These are phyloP conservation scores for Alternaria ventricosa DNA, from an alignment of 2,329 filamentous ascomycete species.

Conservation along the genomic window DNA sequence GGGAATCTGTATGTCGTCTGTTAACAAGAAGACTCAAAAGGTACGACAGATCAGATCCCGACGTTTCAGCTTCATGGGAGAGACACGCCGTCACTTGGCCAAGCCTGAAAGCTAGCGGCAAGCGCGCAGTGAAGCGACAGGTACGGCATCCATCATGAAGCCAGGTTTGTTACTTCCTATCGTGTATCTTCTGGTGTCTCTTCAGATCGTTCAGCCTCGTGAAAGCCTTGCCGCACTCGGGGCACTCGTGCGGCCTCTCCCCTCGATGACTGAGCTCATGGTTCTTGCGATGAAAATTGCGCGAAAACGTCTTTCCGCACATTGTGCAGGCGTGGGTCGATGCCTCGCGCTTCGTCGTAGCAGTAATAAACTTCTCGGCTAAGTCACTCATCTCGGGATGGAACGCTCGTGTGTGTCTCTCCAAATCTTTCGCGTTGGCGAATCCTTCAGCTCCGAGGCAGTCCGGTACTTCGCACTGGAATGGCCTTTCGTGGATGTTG, in stretches of 20 bases:
- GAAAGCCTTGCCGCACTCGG: constrained; percentile 38
- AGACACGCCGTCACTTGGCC: too few species aligned
- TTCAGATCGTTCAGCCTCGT: constrained; percentile 30
- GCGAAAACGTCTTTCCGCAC: constrained; percentile 50
- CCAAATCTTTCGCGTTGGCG: constrained; percentile 47
- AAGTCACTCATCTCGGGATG: constrained; percentile 37
- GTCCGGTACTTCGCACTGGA: constrained; percentile 48
- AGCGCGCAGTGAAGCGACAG: too few species aligned
- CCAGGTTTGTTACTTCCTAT: constrained; percentile 10
- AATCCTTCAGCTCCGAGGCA: constrained; percentile 52
- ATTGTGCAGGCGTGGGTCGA: constrained; percentile 40
- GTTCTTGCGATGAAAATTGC: constrained; percentile 44
- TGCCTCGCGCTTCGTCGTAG: constrained; percentile 18
- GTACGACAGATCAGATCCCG: too few species aligned
- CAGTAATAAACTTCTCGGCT: constrained; percentile 24
- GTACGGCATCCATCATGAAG: too few species aligned
- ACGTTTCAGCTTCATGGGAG: too few species aligned
- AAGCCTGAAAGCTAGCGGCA: too few species aligned
- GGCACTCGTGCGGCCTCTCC: constrained; percentile 21
- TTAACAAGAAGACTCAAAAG: too few species aligned
- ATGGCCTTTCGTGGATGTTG: constrained; percentile 31
- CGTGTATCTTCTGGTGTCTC: constrained; percentile 35
- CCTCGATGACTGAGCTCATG: constrained; percentile 51
- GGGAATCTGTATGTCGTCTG: too few species aligned
- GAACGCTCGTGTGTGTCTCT: constrained; percentile 28